These are phyloP conservation scores for Pseudogymnoascus sp. DNA, from an alignment of 2,329 filamentous ascomycete genomes.

Conservation along the genomic window DNA sequence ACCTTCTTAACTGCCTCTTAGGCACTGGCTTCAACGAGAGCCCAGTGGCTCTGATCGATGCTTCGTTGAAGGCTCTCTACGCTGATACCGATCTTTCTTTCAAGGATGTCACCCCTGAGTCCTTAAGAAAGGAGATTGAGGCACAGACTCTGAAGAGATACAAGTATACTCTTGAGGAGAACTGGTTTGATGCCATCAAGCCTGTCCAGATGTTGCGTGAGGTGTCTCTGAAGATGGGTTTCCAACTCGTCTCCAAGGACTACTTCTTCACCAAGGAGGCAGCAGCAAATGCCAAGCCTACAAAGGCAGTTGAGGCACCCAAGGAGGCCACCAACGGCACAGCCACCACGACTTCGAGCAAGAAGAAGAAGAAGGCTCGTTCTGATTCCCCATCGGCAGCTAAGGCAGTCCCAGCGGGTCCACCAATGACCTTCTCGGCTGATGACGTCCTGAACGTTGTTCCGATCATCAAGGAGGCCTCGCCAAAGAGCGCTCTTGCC, in stretches of 20 bases:
- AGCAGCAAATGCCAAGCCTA: slow-evolving; percentile 19
- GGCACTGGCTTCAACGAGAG: slow-evolving; percentile 68
- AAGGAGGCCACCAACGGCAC: slow-evolving; percentile 33
- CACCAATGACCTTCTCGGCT: slow-evolving; percentile 58
- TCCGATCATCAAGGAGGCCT: slow-evolving; percentile 91
- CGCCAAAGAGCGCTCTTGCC: slow-evolving; percentile 79
- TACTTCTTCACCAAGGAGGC: slow-evolving; percentile 53
- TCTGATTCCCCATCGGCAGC: slow-evolving; percentile 37
- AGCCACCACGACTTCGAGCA: slow-evolving; percentile 20
- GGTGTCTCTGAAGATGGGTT: slow-evolving; percentile 76
- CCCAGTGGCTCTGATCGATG: slow-evolving; percentile 69
- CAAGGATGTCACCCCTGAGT: slow-evolving; percentile 66
- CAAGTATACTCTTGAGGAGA: slow-evolving; percentile 60
- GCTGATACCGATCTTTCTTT: slow-evolving; percentile 75
- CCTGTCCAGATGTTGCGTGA: slow-evolving; percentile 83
- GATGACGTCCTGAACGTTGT: slow-evolving; percentile 89
- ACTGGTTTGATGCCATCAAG: slow-evolving; percentile 61
- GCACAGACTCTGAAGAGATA: slow-evolving; percentile 66
- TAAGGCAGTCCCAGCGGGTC: slow-evolving; percentile 30
- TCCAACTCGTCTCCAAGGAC: slow-evolving; percentile 75
- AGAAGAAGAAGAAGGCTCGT: slow-evolving; percentile 50
- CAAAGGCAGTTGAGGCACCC: slow-evolving; percentile 30
- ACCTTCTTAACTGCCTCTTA: slow-evolving; percentile 88
- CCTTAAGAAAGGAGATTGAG: slow-evolving; percentile 59
- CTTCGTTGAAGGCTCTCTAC: slow-evolving; percentile 66